Evolutionary conservation across 805 yeast species (phyloP).

Genomic region (Wickerhamiella bombiphila): DNA sequence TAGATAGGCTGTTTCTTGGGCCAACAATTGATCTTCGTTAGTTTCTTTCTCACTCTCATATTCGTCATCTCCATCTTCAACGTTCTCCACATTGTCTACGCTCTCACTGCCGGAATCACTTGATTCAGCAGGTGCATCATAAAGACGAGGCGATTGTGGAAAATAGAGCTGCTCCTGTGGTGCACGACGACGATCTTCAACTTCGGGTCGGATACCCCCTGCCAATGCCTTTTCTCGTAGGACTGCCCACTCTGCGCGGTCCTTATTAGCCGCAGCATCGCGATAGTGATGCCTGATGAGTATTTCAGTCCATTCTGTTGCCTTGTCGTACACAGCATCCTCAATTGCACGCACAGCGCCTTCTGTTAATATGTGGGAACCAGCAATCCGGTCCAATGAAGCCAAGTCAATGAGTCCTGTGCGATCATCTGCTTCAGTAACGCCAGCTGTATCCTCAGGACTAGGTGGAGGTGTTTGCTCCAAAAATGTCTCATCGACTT

Average conservation of each 20-base stretch:
- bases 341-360: not conserved
- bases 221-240: not conserved
- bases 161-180: too few species aligned
- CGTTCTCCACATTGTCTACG: not conserved
- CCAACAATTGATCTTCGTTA: not conserved
- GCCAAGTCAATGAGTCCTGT: not conserved
- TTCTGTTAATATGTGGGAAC: not conserved
- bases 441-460: not conserved
- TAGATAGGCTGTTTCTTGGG: not conserved
- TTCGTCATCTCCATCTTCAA: not conserved
- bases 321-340: not conserved
- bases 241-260: not conserved
- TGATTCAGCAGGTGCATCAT: not conserved
- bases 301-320: not conserved
- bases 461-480: slow-evolving; percentile 2
- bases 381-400: not conserved
- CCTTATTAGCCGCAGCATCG: not conserved
- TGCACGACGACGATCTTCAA: too few species aligned
- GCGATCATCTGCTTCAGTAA: not conserved
- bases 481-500: slow-evolving; percentile 4
- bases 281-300: not conserved
- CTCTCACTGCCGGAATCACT: not conserved
- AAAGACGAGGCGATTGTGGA: not conserved
- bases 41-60: not conserved
- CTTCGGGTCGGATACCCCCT: not conserved